Base-by-base conservation (phyloP, 805 yeast genomes). In the Starmerella stigmatis region DNA sequence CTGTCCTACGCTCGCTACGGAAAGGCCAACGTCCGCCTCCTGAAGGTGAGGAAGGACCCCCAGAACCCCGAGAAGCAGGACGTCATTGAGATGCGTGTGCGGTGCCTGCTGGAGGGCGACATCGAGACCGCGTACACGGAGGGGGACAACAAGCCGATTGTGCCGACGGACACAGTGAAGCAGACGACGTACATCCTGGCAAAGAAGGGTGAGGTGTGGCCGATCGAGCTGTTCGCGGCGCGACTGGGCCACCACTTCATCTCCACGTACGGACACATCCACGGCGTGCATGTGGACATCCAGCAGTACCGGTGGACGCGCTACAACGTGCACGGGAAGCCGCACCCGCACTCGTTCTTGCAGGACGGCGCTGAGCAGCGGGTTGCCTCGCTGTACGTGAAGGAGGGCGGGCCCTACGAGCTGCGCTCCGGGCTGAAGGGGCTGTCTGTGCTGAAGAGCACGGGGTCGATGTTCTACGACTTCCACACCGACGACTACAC, bases 91-190 rank as follows among this genome's bases (percentile, higher is more conserved):
- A 84, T 94, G 43, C 81, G 86, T 46, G 94, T 83, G 46, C 71
- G 73, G 52, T 79, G 79, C 22, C 69, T 88, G 41, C 71, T 88
- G 47, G 78, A 74, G 55, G 96, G 96, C 51, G 74, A 72, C 46
- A 79, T 88, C 58, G 95, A 82, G 51, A 65, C 68, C 25, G 78
- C 94, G 3, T 88, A 83, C 70, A 88, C 95, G 41, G 59, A 79
- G 47, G 96, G 95, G 30, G 94, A 88, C 66, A 88, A 88, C 68
- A 61, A 82, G 2, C 75, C 82, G n/a, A 78, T 88, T 58, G 94
- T 88, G 41, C 96, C 96, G 48, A 88, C 96, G 8, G 95, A 86
- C 64, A 85, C 95, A 1, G 86, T 86, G 45, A 86, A 86, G 66
- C 86, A 86, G 71, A 86, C 95, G 42, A 76, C 84, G 52, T 71